Percentiles rank a stretch among this genome's conserved stretches.
Conservation (phyloP, 208 protist genomes). For the Zelonia costaricensis region DNA sequence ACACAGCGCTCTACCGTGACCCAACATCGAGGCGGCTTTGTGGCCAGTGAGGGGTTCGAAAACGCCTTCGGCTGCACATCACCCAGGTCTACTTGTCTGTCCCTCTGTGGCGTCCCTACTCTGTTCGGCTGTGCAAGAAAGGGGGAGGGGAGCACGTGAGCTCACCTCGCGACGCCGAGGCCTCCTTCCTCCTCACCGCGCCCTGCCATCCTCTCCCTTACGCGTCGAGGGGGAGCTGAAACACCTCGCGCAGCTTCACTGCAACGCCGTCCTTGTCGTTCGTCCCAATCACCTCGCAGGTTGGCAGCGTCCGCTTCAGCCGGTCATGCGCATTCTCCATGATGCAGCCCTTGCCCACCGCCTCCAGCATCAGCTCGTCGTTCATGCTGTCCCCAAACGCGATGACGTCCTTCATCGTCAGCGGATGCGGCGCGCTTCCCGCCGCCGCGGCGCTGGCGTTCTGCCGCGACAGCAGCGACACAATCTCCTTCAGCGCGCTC, state of each 20-base stretch:
- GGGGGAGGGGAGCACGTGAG: too few relatives aligned
- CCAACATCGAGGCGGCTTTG: too few relatives aligned
- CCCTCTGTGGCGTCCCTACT: too few relatives aligned
- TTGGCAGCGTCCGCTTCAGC: constrained; percentile 39
- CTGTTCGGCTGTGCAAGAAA: too few relatives aligned
- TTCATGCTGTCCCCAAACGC: constrained; percentile 76
- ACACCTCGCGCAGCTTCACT: constrained; percentile 43
- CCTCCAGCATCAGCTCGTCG: constrained; percentile 50
- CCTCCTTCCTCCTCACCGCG: neutral
- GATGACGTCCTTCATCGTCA: constrained; percentile 32
- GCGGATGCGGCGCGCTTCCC: too few relatives aligned
- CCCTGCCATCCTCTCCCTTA: neutral
- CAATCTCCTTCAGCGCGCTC: constrained; percentile 43
- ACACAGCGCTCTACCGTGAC: too few relatives aligned
- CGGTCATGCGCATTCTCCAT: constrained; percentile 59
- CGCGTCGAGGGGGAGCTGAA: constrained; percentile 12
- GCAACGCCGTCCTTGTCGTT: constrained; percentile 58
- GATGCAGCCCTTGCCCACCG: constrained; percentile 42
- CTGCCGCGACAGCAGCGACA: constrained; percentile 12
- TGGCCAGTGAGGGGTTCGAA: too few relatives aligned
- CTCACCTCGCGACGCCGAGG: too few relatives aligned
- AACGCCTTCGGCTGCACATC: too few relatives aligned
- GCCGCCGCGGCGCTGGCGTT: neutral
- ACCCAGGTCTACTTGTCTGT: too few relatives aligned
- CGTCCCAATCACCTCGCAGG: constrained; percentile 33